Base-by-base conservation (phyloP, 495 filamentous ascomycete species). In the Paragyromitra xinjiangensis region DNA sequence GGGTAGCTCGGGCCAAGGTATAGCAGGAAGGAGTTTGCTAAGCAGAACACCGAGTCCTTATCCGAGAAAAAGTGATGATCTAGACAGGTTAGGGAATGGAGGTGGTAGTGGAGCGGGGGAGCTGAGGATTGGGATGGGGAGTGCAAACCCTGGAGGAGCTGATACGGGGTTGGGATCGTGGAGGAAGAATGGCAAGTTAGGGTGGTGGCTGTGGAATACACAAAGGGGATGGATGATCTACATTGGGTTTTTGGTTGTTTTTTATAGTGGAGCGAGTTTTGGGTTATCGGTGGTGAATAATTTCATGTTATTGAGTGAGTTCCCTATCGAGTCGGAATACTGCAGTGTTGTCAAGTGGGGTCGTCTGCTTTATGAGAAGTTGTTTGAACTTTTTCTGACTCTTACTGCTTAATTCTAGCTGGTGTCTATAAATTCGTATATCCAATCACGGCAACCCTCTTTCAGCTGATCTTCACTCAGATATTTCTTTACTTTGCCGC, bases 401-500 rank as follows among this genome's bases (percentile, higher is more conserved):
- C 3, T 62, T 64, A 11, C 8, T n/a, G 44, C 73, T 81, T 74
- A 48, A 61, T 80, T 65, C 64, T 80, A 86, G 86, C 86, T 50
- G 87, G 86, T 48, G 85, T 86, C 24, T 87, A 88, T 65, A 88
- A 87, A 73, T 87, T 88, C 70, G 83, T 83, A 39, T 88, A 87
- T 66, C 87, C 87, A 16, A 70, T 88, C 6, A 85, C 86, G 14
- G 83, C 85, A 34, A 86, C 87, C 0, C 81, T 87, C 9, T 62
- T 88, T n/a, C 84, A 88, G 65, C 83, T 88, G 51, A 63, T 87
- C 45, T 82, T 87, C 61, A 85, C 87, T 11, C 85, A 87, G 58
- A 50, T 86, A 34, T 83, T 87, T 24, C 81, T 87, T 22, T 71
- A 84, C 19, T 78, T 83, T 45, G 81, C 77, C 26, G 81, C 86